Base-by-base conservation (phyloP, 108 stramenopile genomes). In the Nannochloropsis gaditana region DNA sequence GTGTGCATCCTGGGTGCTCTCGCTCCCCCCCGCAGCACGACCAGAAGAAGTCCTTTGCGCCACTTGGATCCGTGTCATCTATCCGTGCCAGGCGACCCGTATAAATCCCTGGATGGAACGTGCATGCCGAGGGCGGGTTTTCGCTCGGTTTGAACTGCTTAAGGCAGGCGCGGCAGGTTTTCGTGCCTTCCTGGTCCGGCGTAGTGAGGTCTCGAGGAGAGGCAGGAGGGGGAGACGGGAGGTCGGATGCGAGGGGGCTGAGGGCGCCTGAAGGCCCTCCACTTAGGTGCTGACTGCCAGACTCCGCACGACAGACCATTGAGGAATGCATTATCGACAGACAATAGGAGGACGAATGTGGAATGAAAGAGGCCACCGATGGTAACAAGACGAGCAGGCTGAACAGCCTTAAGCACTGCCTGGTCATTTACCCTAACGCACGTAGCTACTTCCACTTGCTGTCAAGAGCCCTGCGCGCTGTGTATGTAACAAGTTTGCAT, bases 21-120 rank as follows among this genome's bases (percentile, higher is more conserved):
- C 59, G 15, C 59, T 73, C 59, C 59, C n/a, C 59, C 19, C 59
- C 59, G n/a, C 59, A 73, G 59, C 59, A 73, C 59, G 59, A 73
- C 59, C 59, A 73, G n/a, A 73, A 73, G 19, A 15, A 73, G 59
- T 73, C 59, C 59, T 73, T 73, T 6, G 59, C 59, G 15, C 59
- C 59, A n/a, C 19, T 73, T 6, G 59, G 59, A 73, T 73, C 59
- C 59, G n/a, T n/a, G 59, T 73, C 59, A n/a, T 73, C 59, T 15
- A 73, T 73, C n/a, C 59, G 59, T 15, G 59, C 59, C 59, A 73
- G 59, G 3, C 59, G 59, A 73, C 59, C 59, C 59, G 59, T 73
- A 2, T 73, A 73, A 2, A 73, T 73, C 19, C 59, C 59, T 73
- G 59, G 59, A 8, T 73, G 59, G 59, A n/a, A n/a, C 15, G 15